Evolutionary conservation across 192 early-diverging fungal genomes (phyloP).

Genomic region (Mortierella hygrophila): DNA sequence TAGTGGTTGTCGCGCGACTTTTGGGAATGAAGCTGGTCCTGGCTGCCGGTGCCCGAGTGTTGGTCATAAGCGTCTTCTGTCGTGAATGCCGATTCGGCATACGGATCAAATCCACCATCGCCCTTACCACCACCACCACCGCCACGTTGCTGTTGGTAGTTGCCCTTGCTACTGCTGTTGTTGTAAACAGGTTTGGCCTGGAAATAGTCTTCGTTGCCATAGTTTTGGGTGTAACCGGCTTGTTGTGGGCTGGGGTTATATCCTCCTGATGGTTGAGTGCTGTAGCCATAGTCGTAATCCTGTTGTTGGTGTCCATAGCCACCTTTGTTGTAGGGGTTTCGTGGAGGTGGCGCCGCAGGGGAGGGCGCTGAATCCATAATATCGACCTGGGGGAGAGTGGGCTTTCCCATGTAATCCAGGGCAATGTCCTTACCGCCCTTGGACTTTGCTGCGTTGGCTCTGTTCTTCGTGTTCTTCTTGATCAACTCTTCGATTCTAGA

Average conservation of each 20-base stretch:
- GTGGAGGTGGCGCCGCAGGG: constrained; percentile 16
- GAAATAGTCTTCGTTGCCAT: constrained; percentile 36
- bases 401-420: constrained; percentile 28
- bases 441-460: constrained; percentile 14
- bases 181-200: constrained; percentile 29
- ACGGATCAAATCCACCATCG: constrained; percentile 24
- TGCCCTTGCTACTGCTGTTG: not conserved
- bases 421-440: constrained; percentile 36
- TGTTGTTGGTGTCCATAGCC: constrained; percentile 16
- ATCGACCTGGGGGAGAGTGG: constrained; percentile 42
- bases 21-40: constrained; percentile 31
- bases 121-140: not conserved
- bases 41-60: constrained; percentile 2
- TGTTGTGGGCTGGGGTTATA: constrained; percentile 25
- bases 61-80: constrained; percentile 27
- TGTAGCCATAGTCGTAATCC: constrained; percentile 24
- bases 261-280: not conserved
- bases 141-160: not conserved
- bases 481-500: constrained; percentile 46
- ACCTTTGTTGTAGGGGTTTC: constrained; percentile 15
- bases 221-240: constrained; percentile 30
- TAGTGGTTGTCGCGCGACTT: not conserved
- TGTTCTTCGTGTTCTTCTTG: constrained; percentile 37
- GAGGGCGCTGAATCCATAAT: constrained; percentile 16
- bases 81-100: constrained; percentile 42